A percentile compares a stretch with the other conserved stretches of the same genome.
phyloP scores from a whole-genome alignment of 2,329 filamentous ascomycete genomes.

The Fusarium xyrophilum region DNA sequence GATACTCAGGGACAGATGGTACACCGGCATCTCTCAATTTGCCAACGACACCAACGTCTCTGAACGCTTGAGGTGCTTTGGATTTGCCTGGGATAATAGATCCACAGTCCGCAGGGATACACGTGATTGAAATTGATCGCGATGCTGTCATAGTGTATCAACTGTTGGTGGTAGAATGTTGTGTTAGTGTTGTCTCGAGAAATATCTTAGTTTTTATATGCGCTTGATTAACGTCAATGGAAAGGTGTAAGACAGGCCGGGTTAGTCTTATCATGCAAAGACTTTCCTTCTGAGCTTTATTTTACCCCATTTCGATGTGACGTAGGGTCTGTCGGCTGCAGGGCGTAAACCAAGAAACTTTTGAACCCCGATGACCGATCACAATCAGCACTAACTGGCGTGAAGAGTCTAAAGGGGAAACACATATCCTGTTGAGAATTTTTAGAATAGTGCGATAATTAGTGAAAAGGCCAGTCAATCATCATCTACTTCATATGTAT shows the following conservation, averaged over 20 bases:
- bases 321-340: not conserved
- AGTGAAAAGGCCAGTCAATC: no score
- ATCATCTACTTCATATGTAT: no score
- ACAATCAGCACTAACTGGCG: not conserved
- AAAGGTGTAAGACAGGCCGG: not conserved
- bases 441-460: not conserved
- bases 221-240: not conserved
- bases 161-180: not conserved
- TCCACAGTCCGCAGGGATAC: slow-evolving; percentile 35
- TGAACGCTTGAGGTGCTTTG: slow-evolving; percentile 33
- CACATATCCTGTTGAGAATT: not conserved
- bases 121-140: slow-evolving; percentile 12
- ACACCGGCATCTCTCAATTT: slow-evolving; percentile 7
- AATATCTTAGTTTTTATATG: not conserved
- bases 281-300: not conserved
- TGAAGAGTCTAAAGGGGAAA: not conserved
- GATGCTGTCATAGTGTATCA: slow-evolving; percentile 11
- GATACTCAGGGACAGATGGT: not conserved
- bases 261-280: not conserved
- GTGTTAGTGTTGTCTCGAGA: not conserved
- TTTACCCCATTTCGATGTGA: not conserved
- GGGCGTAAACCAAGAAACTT: not conserved
- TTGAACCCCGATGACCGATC: not conserved
- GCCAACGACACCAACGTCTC: slow-evolving; percentile 1
- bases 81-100: slow-evolving; percentile 37